A percentile compares a stretch with the other conserved stretches of the same genome.
These are phyloP conservation scores for sunflower (Helianthus annuus) DNA, from an alignment of 129 eudicot genomes.

Conservation along the genomic window DNA sequence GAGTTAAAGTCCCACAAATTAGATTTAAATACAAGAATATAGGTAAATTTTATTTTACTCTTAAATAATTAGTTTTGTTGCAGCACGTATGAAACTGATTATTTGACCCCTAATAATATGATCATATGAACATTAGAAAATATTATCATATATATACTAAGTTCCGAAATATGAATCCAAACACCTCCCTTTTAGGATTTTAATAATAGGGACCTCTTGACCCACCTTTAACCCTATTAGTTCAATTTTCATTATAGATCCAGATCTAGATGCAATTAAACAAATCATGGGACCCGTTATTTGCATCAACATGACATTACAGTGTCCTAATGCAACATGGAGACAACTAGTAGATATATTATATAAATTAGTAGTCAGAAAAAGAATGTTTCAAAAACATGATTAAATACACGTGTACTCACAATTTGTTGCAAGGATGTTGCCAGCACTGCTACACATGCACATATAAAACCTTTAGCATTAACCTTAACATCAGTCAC, in stretches of 20 bases:
- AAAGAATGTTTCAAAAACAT: constrained; percentile 14
- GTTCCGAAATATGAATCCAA: background rate
- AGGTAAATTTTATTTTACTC: background rate
- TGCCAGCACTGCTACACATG: constrained; percentile 70
- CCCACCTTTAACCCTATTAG: background rate
- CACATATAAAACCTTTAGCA: constrained; percentile 81
- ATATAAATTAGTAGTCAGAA: constrained; percentile 1
- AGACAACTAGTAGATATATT: constrained; percentile 9
- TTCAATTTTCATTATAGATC: constrained; percentile 59
- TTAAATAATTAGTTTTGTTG: background rate
- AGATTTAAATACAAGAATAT: background rate
- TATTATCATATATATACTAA: background rate
- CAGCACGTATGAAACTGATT: constrained; percentile 1
- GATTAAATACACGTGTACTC: constrained; percentile 29
- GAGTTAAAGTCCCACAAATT: background rate
- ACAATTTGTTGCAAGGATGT: constrained; percentile 91
- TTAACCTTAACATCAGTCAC: constrained; percentile 89
- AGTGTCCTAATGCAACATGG: constrained; percentile 14
- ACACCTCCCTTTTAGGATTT: background rate
- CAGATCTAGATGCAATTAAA: constrained; percentile 43
- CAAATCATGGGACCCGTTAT: constrained; percentile 38
- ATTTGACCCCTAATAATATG: constrained; percentile 1
- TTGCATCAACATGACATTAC: constrained; percentile 41
- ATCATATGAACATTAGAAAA: background rate
- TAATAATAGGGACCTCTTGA: background rate